phyloP scores from a whole-genome alignment of 164 flowering plant genomes.

The Vitis cinerea region DNA sequence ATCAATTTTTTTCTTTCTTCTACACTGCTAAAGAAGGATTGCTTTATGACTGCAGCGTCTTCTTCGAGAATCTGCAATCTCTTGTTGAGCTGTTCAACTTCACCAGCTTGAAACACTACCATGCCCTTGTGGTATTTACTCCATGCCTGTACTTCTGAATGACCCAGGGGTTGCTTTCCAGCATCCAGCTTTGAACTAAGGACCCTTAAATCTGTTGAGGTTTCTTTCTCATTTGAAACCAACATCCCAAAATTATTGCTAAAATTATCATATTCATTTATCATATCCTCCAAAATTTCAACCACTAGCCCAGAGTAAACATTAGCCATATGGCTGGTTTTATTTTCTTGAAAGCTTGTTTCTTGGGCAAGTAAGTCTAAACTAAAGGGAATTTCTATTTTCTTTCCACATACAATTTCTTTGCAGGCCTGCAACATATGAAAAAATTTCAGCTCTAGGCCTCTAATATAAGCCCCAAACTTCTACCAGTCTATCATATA shows the following conservation, averaged over 20 bases:
- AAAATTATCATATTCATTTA: no score
- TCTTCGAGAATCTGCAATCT: constrained; percentile 42
- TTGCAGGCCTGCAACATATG: constrained; percentile 1
- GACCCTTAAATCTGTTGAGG: neutral
- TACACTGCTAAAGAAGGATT: constrained; percentile 21
- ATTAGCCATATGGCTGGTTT: neutral
- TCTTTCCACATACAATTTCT: constrained; percentile 3
- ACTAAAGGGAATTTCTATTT: constrained; percentile 7
- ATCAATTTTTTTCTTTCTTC: constrained; percentile 34
- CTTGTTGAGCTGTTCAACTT: constrained; percentile 20
- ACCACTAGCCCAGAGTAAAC: neutral
- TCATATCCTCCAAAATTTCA: neutral
- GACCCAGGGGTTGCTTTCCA: neutral
- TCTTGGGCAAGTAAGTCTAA: neutral
- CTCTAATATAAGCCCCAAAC: neutral
- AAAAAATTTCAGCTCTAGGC: neutral
- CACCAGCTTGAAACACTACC: constrained; percentile 2
- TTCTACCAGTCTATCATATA: neutral
- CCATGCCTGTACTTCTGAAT: constrained; percentile 5
- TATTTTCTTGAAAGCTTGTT: constrained; percentile 3
- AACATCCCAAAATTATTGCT: neutral
- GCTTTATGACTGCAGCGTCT: constrained; percentile 27
- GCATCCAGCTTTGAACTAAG: constrained; percentile 4
- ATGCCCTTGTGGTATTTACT: constrained; percentile 8
- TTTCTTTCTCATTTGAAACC: constrained; percentile 4